Base-by-base conservation (phyloP, 106 monocot species). In the Dendrobium catenatum region DNA sequence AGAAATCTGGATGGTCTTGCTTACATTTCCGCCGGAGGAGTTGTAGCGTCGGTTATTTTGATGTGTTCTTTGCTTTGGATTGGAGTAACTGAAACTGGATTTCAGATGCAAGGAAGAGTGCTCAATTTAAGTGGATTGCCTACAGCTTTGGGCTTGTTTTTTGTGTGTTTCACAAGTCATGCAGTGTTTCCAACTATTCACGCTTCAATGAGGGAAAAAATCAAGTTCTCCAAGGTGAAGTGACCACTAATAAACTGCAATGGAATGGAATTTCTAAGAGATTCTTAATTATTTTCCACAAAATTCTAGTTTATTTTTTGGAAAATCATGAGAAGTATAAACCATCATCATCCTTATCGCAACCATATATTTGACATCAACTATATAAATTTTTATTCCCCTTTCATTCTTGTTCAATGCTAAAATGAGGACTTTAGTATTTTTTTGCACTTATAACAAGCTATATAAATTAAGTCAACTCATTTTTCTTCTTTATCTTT, bases 121-220 rank as follows among this genome's bases (percentile, higher is more conserved):
- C 31, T 94, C 2, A 80, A 86, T 22, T 79, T 83, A 70, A 73
- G 58, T 13, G 91, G 91, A 8, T 67, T 94, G 13, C 88, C 94
- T 0, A 90, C 89, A 8, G 72, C 94, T 17, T 51, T 91, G 41
- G 89, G 94, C 20, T 76, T 94, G 82, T 94, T 76, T 74, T 86
- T 90, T 17, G 89, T 94, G 2, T 94, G 94, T 76, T 94, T 88
- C 83, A 84, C 89, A 16, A 85, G 91, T 29, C 94, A 94, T 84
- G 94, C 94, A 3, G 88, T 94, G 20, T 94, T 91, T 55, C 94
- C 94, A 2, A 94, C 91, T 8, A 86, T 94, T 15, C 87, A 90
- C 46, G 77, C 86, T 56, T 94, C 94, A 20, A 94, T 94, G 94
- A 91, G 80, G 77, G 83, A 83, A 9, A 86, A 77, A 47, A 56